These are phyloP conservation scores for Staphylotrichum tortipilum DNA, from an alignment of 495 filamentous ascomycete species.

Conservation along the genomic window DNA sequence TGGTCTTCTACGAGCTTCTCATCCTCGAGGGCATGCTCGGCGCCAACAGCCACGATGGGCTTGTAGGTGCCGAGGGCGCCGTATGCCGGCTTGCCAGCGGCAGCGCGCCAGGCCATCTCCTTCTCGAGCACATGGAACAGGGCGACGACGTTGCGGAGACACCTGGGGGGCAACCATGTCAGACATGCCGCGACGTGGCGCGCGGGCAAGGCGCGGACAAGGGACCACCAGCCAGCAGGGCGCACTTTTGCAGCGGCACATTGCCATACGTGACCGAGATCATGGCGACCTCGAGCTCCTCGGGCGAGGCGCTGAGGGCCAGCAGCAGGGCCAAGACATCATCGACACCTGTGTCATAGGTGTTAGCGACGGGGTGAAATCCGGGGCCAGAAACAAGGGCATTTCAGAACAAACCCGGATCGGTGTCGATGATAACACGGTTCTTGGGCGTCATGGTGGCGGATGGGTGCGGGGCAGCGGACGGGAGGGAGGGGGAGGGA, in stretches of 20 bases:
- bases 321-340: constrained; percentile 80
- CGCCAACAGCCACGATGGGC: constrained; percentile 79
- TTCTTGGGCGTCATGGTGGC: constrained; percentile 49
- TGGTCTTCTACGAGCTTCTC: constrained; percentile 78
- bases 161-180: constrained; percentile 43
- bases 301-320: constrained; percentile 69
- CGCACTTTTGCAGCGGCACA: constrained; percentile 65
- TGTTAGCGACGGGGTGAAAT: neutral
- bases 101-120: constrained; percentile 75
- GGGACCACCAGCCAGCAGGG: neutral
- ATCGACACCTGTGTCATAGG: constrained; percentile 67
- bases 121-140: constrained; percentile 89
- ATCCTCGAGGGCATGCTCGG: constrained; percentile 75
- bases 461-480: constrained; percentile 5
- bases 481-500: constrained; percentile 1
- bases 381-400: neutral
- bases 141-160: constrained; percentile 79
- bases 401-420: constrained; percentile 53
- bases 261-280: constrained; percentile 93
- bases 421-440: constrained; percentile 88
- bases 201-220: neutral
- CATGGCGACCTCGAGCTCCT: constrained; percentile 81
- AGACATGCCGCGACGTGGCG: neutral
- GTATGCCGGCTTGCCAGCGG: constrained; percentile 60
- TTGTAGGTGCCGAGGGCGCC: constrained; percentile 56